Base-by-base conservation (phyloP, 164 flowering plant species). In the Tetracentron sinense region DNA sequence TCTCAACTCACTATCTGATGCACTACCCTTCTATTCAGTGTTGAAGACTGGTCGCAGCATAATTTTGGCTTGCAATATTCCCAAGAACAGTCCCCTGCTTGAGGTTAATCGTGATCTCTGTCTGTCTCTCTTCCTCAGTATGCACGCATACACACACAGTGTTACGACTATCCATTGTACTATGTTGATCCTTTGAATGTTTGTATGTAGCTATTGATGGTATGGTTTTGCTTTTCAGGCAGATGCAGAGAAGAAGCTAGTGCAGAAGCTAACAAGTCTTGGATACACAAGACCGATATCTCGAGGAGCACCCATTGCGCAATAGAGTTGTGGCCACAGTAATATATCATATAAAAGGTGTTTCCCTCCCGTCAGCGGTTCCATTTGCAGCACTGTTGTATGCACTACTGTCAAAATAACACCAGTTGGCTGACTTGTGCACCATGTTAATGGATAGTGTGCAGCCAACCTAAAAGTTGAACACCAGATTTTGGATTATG, bases 31-130 rank as follows among this genome's bases (percentile, higher is more conserved):
- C 26, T 54, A 69, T 67, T 53, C 79, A 89, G 98, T 81, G 38
- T 58, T 85, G 35, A 90, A 78, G 82, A 87, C 89, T 64, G 96
- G 96, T 52, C 81, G 85, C 23, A 85, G 75, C 63, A 64, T 92
- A 51, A 65, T 90, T 25, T 73, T 90, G 48, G 96, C 98, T 61
- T 88, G 87, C 78, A 86, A 88, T 66, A 84, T 90, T 54, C 97
- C 98, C 2, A 87, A 90, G 76, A 81, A 85, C 60, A 86, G 72
- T 67, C 90, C 94, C 61, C 70, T 82, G 83, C 80, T 92, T 57
- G 92, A 92, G 96, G 98, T 89, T 54, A 26, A 2, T 64, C 47
- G 49, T 68, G 65, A 54, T 60, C 58, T 56, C 53, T 29, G 26
- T 47, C 59, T 42, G 27, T 61, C 50, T 31, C 30, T 30, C 21